Evolutionary conservation across 2,329 filamentous ascomycete genomes (phyloP).

Genomic region (Paracorniculantispora psalliotae): DNA sequence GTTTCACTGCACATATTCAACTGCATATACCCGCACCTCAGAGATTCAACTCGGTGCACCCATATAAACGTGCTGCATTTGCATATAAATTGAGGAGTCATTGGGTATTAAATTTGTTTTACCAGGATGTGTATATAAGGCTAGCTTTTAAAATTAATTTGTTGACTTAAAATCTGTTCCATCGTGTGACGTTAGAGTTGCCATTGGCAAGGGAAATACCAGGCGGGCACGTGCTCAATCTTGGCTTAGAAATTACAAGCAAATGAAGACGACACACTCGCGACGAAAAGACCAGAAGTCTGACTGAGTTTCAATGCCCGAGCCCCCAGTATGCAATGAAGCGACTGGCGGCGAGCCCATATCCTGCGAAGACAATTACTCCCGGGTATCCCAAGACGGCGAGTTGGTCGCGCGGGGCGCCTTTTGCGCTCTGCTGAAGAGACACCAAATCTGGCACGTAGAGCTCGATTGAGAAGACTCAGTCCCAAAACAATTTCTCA

Average conservation of each 20-base stretch:
- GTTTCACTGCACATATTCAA: background rate
- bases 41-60: background rate
- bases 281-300: too few relatives aligned
- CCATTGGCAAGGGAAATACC: too few relatives aligned
- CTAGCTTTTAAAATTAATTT: background rate
- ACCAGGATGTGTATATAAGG: background rate
- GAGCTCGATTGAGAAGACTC: background rate
- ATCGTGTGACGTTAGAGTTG: too few relatives aligned
- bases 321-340: too few relatives aligned
- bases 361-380: background rate
- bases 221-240: too few relatives aligned
- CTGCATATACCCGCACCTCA: background rate
- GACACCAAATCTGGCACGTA: background rate
- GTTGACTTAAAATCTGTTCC: too few relatives aligned
- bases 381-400: background rate
- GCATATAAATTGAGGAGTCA: background rate
- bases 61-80: constrained; percentile 1
- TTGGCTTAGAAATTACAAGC: too few relatives aligned
- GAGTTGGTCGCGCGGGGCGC: background rate
- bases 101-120: background rate
- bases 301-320: too few relatives aligned
- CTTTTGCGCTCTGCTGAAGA: background rate
- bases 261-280: too few relatives aligned
- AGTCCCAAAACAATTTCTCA: background rate
- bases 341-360: too few relatives aligned